phyloP scores from a whole-genome alignment of 1,284 basidiomycete genomes.

The Apiotrichum gamsii region DNA sequence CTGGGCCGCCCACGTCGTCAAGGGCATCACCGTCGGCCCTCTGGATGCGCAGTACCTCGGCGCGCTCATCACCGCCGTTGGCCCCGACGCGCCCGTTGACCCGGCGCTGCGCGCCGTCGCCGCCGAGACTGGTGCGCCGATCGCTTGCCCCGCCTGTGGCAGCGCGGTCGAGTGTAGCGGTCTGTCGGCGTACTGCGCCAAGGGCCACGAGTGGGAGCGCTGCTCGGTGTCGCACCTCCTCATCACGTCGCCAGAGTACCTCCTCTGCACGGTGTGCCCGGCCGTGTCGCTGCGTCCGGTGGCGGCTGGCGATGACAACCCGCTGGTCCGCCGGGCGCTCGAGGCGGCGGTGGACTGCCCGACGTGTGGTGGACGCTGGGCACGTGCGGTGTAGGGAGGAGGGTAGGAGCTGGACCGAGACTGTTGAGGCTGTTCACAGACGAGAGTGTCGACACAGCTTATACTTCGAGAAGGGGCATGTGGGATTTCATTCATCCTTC shows the following conservation, averaged over 20 bases:
- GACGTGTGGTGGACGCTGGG: conserved; percentile 41
- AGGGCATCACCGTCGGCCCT: background rate
- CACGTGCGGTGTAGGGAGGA: conserved; percentile 27
- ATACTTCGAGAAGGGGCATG: no score
- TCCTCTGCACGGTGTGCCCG: conserved; percentile 37
- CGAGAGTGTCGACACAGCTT: no score
- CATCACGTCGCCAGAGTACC: conserved; percentile 33
- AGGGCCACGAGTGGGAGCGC: conserved; percentile 37
- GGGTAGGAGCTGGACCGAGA: no score
- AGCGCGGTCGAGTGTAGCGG: conserved; percentile 2
- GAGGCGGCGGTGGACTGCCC: conserved; percentile 29
- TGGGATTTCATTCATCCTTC: no score
- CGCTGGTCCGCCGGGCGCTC: conserved; percentile 24
- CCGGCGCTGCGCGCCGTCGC: conserved; percentile 1
- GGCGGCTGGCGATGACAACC: background rate
- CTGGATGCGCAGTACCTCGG: conserved; percentile 9
- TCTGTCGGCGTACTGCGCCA: conserved; percentile 12
- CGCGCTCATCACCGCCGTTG: background rate
- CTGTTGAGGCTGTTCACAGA: no score
- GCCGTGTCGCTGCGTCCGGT: conserved; percentile 31
- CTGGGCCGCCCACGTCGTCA: background rate
- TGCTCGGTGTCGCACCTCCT: conserved; percentile 35
- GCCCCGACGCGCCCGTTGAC: background rate
- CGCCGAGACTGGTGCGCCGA: background rate
- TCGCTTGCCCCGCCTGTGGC: conserved; percentile 14